Percentiles rank a stretch among this genome's conserved stretches.
Evolutionary conservation across 805 yeast genomes (phyloP).

Genomic region (Candida broadrunensis): DNA sequence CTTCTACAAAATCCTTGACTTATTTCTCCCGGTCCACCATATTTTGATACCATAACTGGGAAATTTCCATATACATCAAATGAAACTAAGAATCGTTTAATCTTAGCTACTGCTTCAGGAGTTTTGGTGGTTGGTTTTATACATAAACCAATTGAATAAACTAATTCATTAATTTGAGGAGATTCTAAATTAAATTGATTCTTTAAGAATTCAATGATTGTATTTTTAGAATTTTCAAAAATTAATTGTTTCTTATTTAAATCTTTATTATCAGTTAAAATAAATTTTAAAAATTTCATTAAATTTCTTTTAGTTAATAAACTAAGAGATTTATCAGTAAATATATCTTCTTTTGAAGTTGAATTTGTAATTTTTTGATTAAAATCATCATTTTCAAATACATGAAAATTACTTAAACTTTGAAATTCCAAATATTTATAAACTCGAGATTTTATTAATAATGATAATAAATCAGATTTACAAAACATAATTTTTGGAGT

Average conservation of each 20-base stretch:
- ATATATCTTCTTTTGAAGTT: slow-evolving; percentile 83
- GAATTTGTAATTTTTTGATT: slow-evolving; percentile 69
- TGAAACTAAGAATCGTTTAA: slow-evolving; percentile 77
- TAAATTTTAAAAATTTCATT: slow-evolving; percentile 91
- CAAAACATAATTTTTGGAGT: slow-evolving; percentile 88
- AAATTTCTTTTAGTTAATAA: slow-evolving; percentile 74
- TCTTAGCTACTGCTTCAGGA: slow-evolving; percentile 73
- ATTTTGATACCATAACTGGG: slow-evolving; percentile 88
- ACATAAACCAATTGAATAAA: slow-evolving; percentile 82
- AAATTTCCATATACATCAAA: slow-evolving; percentile 92
- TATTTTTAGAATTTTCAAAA: slow-evolving; percentile 50
- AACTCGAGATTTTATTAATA: slow-evolving; percentile 81
- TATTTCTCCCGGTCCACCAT: slow-evolving; percentile 94
- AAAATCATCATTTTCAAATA: slow-evolving; percentile 89
- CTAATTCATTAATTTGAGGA: slow-evolving; percentile 79
- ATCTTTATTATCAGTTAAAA: slow-evolving; percentile 56
- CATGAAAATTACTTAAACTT: slow-evolving; percentile 83
- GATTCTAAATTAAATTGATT: slow-evolving; percentile 66
- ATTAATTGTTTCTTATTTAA: slow-evolving; percentile 57
- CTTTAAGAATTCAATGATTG: slow-evolving; percentile 58
- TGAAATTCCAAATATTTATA: slow-evolving; percentile 91
- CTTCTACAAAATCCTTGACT: slow-evolving; percentile 96
- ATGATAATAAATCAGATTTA: slow-evolving; percentile 76
- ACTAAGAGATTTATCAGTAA: slow-evolving; percentile 79
- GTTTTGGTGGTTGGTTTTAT: slow-evolving; percentile 59